Base-by-base conservation (phyloP, 2,329 filamentous ascomycete species). In the Rutstroemia sp. region DNA sequence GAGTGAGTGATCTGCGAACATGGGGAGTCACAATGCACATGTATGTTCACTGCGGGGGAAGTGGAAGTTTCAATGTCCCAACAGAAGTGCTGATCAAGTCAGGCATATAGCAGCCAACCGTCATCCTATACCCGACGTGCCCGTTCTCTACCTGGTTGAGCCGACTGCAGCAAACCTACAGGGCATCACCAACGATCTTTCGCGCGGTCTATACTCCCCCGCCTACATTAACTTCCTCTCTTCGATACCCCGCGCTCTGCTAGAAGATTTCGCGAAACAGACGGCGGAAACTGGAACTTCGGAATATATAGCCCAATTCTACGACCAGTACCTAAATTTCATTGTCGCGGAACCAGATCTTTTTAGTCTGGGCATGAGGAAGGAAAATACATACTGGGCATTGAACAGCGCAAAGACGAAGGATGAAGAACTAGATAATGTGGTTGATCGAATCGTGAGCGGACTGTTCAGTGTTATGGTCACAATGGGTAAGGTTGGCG, bases 11-110 rank as follows among this genome's bases (percentile, higher is more conserved):
- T 73, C 76, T 99, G 69, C 81, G 95, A 61, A 83, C 87, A 59
- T 91, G 94, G 83, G 94, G 95, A n/a, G 88, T 97, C 54, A 97
- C 91, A 40, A 94, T 96, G 79, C 90, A 96, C 73, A 83, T 96
- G 89, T 95, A 80, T 58, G 79, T 70, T 57, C 5, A 45, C 34
- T 19, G 48, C 30, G 25, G 21, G 40, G 48, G 39, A 30, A 39
- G 27, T 23, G 23, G 44, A 34, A 56, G 30, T 34, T 56, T 56
- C 12, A 39, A 46, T 46, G 30, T 56, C 45, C 19, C 45, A 34
- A 36, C 17, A 30, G 5, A 49, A 54, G 23, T 52, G 48, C 65
- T 70, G 61, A 70, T 57, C n/a, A 51, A 59, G 36, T 58, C 49
- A 89, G 89, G 77, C 90, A 92, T 70, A 87, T 96, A 69, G 82